Evolutionary conservation across 2,329 filamentous ascomycete species (phyloP).

Genomic region (Cladophialophora bantiana): DNA sequence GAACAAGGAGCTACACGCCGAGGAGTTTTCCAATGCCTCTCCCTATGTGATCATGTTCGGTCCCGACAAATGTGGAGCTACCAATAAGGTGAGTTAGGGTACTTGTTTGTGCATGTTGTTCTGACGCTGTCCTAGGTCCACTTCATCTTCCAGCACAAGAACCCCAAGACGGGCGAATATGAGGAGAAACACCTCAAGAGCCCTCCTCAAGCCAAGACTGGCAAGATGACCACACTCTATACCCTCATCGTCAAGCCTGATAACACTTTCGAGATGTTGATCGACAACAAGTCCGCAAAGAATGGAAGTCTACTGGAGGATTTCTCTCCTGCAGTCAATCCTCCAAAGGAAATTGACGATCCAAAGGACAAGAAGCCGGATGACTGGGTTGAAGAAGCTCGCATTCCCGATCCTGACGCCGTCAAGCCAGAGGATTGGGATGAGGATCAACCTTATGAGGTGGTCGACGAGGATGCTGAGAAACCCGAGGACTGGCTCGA

Average conservation of each 20-base stretch:
- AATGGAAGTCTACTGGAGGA: constrained; percentile 91
- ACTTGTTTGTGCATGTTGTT: not conserved
- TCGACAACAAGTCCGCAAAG: constrained; percentile 88
- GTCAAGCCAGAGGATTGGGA: constrained; percentile 99
- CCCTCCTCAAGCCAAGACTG: constrained; percentile 83
- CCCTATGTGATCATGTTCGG: constrained; percentile 99
- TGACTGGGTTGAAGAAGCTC: constrained; percentile 92
- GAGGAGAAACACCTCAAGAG: constrained; percentile 97
- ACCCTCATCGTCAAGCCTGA: constrained; percentile 95
- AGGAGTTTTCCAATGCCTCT: constrained; percentile 97
- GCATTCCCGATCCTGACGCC: constrained; percentile 89
- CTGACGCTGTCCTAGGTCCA: constrained; percentile 60
- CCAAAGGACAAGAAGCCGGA: constrained; percentile 91
- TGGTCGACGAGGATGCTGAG: constrained; percentile 89
- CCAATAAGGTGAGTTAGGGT: constrained; percentile 80
- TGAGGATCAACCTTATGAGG: constrained; percentile 95
- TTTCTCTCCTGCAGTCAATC: constrained; percentile 93
- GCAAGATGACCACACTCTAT: constrained; percentile 94
- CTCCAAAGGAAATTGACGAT: constrained; percentile 92
- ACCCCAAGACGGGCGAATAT: constrained; percentile 99
- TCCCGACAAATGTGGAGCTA: constrained; percentile 97
- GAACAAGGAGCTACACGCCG: constrained; percentile 93
- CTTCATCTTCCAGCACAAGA: constrained; percentile 99
- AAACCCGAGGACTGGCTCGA: constrained; percentile 97
- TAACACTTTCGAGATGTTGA: constrained; percentile 91